Evolutionary conservation across 495 filamentous ascomycete genomes (phyloP).

Genomic region (Pseudoneurospora amorphoporcata): DNA sequence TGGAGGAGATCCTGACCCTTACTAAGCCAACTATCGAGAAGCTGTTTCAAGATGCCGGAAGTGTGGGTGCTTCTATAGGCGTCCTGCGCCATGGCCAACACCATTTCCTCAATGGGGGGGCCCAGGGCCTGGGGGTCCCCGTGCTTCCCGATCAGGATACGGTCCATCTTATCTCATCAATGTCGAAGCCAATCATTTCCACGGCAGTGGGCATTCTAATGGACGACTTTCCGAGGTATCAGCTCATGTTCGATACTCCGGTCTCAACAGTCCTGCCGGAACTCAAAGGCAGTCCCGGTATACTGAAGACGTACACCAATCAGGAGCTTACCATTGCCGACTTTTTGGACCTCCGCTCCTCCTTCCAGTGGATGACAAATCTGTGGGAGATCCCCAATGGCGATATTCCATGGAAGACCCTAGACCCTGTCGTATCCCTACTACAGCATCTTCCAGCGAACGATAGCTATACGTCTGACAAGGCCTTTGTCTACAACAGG

Average conservation of each 20-base stretch:
- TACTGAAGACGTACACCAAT: neutral
- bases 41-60: neutral
- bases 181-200: conserved; percentile 29
- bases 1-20: neutral
- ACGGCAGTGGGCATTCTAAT: conserved; percentile 26
- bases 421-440: neutral
- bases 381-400: conserved; percentile 15
- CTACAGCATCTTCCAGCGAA: conserved; percentile 1
- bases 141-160: conserved; percentile 16
- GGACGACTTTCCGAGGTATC: conserved; percentile 12
- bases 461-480: neutral
- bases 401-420: conserved; percentile 2
- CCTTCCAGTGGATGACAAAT: conserved; percentile 7
- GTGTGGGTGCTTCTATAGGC: conserved; percentile 2
- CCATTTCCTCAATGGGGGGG: neutral
- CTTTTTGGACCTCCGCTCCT: conserved; percentile 10
- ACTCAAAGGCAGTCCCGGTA: neutral
- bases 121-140: neutral
- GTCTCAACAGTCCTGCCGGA: conserved; percentile 4
- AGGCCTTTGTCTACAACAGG: neutral
- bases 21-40: neutral
- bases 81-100: neutral
- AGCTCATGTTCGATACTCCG: conserved; percentile 9
- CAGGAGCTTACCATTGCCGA: conserved; percentile 7
- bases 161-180: conserved; percentile 27